phyloP scores from a whole-genome alignment of 305 asterid species.

The Fraxinus dipetala region DNA sequence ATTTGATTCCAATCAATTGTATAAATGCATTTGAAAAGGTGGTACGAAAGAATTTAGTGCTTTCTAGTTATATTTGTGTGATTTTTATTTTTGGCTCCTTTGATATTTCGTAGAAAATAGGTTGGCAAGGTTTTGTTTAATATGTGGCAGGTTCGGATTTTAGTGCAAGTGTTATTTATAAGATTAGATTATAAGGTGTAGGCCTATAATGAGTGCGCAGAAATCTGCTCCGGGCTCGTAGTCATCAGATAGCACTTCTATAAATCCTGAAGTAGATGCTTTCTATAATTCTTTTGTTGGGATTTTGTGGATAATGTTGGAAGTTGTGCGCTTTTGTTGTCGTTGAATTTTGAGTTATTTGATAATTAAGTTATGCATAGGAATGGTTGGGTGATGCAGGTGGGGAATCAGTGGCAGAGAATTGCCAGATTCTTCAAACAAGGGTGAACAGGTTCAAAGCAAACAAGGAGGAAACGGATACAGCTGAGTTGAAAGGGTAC shows the following conservation, averaged over 20 bases:
- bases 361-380: slow-evolving; percentile 6
- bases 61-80: too few relatives aligned
- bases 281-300: not conserved
- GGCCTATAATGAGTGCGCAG: too few relatives aligned
- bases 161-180: not conserved
- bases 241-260: too few relatives aligned
- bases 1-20: not conserved
- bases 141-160: not conserved
- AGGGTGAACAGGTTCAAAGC: slow-evolving; percentile 79
- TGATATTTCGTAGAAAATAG: not conserved
- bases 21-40: not conserved
- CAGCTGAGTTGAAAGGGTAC: slow-evolving; percentile 53
- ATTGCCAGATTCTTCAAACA: slow-evolving; percentile 91
- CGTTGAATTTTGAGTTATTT: not conserved
- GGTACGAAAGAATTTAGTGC: too few relatives aligned
- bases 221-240: too few relatives aligned
- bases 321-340: not conserved
- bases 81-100: too few relatives aligned
- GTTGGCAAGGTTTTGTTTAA: too few relatives aligned
- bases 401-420: slow-evolving; percentile 78
- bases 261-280: not conserved
- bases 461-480: slow-evolving; percentile 51
- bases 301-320: not conserved
- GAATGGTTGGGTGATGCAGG: slow-evolving; percentile 45
- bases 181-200: too few relatives aligned